A percentile compares a stretch with the other conserved stretches of the same genome.
phyloP scores from a whole-genome alignment of 352 stramenopile species.

The Aphanomyces stellatus region DNA sequence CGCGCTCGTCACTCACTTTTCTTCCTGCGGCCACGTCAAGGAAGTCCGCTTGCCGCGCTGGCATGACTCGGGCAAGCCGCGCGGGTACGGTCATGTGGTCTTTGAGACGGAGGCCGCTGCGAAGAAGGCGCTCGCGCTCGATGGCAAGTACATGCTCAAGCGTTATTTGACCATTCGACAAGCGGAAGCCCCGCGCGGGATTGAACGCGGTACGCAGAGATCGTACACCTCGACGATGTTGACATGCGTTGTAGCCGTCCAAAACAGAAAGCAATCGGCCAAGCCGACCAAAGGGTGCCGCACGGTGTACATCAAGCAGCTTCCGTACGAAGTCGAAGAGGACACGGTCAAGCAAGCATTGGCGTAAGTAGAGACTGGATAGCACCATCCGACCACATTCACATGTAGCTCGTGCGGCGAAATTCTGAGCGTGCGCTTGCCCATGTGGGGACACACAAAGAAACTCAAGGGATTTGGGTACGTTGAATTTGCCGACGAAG shows the following conservation, averaged over 20 bases:
- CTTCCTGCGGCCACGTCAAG: constrained; percentile 77
- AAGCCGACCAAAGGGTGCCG: constrained; percentile 77
- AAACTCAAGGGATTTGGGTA: constrained; percentile 97
- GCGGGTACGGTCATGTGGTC: constrained; percentile 90
- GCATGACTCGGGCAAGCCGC: constrained; percentile 86
- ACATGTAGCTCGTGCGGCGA: constrained; percentile 56
- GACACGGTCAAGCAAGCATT: constrained; percentile 78
- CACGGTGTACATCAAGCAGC: constrained; percentile 92
- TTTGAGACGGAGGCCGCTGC: constrained; percentile 71
- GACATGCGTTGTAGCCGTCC: constrained; percentile 32
- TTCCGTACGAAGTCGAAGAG: constrained; percentile 90
- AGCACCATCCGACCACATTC: not conserved
- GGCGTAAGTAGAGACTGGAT: constrained; percentile 17
- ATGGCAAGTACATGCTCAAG: constrained; percentile 79
- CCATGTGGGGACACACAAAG: constrained; percentile 89
- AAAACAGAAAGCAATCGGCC: constrained; percentile 52
- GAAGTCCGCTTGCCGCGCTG: constrained; percentile 90
- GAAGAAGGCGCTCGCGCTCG: constrained; percentile 72
- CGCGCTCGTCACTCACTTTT: constrained; percentile 87
- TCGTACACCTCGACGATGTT: not conserved
- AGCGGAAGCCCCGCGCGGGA: constrained; percentile 59
- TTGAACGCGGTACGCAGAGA: constrained; percentile 28
- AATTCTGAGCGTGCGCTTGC: constrained; percentile 89
- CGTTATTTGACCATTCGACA: constrained; percentile 86
- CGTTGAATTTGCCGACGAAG: constrained; percentile 77